These are phyloP conservation scores for Globisporangium megalacanthum DNA, from an alignment of 352 stramenopile genomes.

Conservation along the genomic window DNA sequence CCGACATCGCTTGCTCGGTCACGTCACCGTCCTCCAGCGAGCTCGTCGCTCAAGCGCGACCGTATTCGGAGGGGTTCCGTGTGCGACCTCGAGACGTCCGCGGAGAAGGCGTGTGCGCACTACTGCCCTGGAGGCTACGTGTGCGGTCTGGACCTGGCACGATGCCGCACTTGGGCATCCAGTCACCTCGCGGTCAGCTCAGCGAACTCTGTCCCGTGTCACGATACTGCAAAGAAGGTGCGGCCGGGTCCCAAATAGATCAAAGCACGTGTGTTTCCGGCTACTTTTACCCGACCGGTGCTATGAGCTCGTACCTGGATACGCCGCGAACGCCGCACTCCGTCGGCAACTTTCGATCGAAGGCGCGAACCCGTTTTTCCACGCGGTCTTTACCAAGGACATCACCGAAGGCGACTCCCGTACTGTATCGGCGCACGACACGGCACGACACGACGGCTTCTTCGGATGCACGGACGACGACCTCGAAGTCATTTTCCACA, in stretches of 20 bases:
- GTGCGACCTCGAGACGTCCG: constrained; percentile 90
- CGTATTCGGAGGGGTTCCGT: constrained; percentile 94
- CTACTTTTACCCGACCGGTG: constrained; percentile 96
- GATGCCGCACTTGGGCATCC: constrained; percentile 89
- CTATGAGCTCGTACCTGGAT: constrained; percentile 78
- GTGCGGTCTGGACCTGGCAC: constrained; percentile 92
- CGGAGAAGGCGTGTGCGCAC: constrained; percentile 61
- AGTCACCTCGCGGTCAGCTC: constrained; percentile 87
- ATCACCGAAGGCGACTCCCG: constrained; percentile 85
- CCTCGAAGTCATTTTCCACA: constrained; percentile 49
- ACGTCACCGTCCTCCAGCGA: constrained; percentile 13
- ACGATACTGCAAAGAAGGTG: constrained; percentile 86
- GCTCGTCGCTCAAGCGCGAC: constrained; percentile 76
- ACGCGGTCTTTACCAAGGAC: constrained; percentile 84
- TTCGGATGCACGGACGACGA: constrained; percentile 86
- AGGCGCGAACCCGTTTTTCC: constrained; percentile 70
- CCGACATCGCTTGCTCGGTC: constrained; percentile 89
- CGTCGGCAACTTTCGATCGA: constrained; percentile 53
- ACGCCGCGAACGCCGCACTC: constrained; percentile 89
- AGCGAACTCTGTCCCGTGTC: constrained; percentile 85
- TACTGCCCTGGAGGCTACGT: constrained; percentile 91
- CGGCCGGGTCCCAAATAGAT: constrained; percentile 78
- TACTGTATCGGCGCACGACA: constrained; percentile 81
- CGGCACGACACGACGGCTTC: constrained; percentile 90
- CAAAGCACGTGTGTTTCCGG: constrained; percentile 76